Conservation (phyloP, 2,329 filamentous ascomycete species). For the Geosmithia putterillii region DNA sequence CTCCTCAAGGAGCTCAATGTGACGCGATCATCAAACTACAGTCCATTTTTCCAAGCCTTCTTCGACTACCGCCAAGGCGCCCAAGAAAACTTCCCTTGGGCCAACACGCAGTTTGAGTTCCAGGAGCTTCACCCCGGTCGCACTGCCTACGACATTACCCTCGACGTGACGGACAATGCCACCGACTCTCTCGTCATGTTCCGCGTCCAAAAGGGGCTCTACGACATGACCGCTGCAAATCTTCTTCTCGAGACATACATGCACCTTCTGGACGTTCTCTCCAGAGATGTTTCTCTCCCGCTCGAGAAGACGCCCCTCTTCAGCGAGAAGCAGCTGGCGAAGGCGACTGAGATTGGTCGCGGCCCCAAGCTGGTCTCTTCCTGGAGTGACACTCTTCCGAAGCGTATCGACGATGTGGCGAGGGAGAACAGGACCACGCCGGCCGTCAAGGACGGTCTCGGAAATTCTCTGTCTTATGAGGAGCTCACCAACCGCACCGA, state of each 20-base stretch:
- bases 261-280: neutral
- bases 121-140: slow-evolving; percentile 5
- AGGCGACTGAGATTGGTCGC: neutral
- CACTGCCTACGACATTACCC: slow-evolving; percentile 15
- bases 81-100: slow-evolving; percentile 8
- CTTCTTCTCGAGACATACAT: neutral
- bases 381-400: slow-evolving; percentile 20
- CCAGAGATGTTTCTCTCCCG: neutral
- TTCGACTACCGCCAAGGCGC: slow-evolving; percentile 17
- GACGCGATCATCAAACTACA: slow-evolving; percentile 20
- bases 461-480: slow-evolving; percentile 17
- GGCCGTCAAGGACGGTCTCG: slow-evolving; percentile 9
- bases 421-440: slow-evolving; percentile 3
- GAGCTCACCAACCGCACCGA: slow-evolving; percentile 18
- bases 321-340: neutral
- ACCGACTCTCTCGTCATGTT: neutral
- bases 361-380: neutral
- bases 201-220: neutral
- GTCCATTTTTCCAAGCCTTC: slow-evolving; percentile 35
- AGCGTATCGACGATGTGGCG: slow-evolving; percentile 21
- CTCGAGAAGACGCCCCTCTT: neutral
- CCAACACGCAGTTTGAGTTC: slow-evolving; percentile 8
- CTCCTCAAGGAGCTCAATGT: slow-evolving; percentile 30
- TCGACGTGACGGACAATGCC: slow-evolving; percentile 23
- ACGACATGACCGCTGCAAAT: neutral